These are phyloP conservation scores for Choanephora cucurbitarum DNA, from an alignment of 371 early-diverging fungal species.

Conservation along the genomic window DNA sequence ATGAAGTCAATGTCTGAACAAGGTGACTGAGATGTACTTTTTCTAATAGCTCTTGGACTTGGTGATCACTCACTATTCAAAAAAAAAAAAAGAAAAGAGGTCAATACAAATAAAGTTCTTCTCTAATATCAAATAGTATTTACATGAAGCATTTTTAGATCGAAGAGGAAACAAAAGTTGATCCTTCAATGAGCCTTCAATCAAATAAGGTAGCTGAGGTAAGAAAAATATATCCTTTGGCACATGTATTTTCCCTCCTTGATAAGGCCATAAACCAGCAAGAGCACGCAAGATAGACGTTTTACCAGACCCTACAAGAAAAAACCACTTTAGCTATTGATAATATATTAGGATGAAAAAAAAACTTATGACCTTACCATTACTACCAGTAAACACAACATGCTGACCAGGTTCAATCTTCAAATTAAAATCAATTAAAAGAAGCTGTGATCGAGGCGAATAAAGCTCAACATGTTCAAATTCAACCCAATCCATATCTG, in stretches of 20 bases:
- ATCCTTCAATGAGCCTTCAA: constrained; percentile 70
- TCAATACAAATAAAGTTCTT: too few species aligned
- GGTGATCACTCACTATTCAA: constrained; percentile 51
- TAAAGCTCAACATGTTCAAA: constrained; percentile 39
- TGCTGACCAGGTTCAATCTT: constrained; percentile 53
- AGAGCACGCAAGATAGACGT: constrained; percentile 73
- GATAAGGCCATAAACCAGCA: constrained; percentile 72
- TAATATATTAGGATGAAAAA: too few species aligned
- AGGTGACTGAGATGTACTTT: constrained; percentile 58
- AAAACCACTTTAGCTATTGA: too few species aligned
- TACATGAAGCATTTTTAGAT: constrained; percentile 2
- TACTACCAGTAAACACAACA: constrained; percentile 72
- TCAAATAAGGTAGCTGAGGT: constrained; percentile 70
- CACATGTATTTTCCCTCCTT: constrained; percentile 42
- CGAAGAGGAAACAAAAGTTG: constrained; percentile 63
- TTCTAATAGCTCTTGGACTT: constrained; percentile 44
- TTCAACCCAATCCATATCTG: constrained; percentile 41
- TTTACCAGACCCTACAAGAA: constrained; percentile 64
- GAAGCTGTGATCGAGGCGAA: constrained; percentile 33
- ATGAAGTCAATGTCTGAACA: constrained; percentile 42
- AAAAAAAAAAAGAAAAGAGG: background rate
- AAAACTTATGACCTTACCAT: too few species aligned
- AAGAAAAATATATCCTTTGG: constrained; percentile 61
- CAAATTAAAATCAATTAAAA: constrained; percentile 54
- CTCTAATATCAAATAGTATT: too few species aligned